Conservation (phyloP, 805 yeast species). For the Candida pseudofarinosa region DNA sequence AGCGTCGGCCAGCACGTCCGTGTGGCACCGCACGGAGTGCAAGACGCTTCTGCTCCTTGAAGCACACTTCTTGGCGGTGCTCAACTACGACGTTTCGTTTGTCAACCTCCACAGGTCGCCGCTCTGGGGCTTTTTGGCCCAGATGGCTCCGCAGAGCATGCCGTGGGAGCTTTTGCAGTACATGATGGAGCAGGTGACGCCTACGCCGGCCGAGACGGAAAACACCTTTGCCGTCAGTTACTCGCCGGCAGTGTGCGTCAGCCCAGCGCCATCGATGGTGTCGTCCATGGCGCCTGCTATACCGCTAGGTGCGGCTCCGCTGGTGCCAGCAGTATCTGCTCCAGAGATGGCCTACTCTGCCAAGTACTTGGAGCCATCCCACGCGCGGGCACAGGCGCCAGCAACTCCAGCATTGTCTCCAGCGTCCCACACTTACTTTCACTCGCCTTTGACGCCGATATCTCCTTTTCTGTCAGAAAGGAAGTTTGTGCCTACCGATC, state of each 20-base stretch:
- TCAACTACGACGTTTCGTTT: constrained; percentile 26
- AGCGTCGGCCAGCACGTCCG: constrained; percentile 11
- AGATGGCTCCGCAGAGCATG: too few species aligned
- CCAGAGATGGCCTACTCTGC: background rate
- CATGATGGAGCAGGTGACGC: background rate
- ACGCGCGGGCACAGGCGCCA: background rate
- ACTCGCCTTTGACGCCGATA: constrained; percentile 21
- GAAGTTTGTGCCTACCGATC: background rate
- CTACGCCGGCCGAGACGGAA: background rate
- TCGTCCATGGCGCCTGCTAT: background rate
- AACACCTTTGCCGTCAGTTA: background rate
- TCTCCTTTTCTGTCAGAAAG: constrained; percentile 11
- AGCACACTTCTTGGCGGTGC: constrained; percentile 20
- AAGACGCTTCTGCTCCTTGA: constrained; percentile 25
- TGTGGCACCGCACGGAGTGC: constrained; percentile 14
- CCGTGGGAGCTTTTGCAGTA: background rate
- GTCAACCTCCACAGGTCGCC: constrained; percentile 15
- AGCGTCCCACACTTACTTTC: constrained; percentile 4
- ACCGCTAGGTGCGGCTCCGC: background rate
- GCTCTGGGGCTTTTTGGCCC: constrained; percentile 21
- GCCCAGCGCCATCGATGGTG: background rate
- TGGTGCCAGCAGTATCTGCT: background rate
- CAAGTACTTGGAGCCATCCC: background rate
- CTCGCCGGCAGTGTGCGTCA: background rate
- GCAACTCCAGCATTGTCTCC: constrained; percentile 1